A percentile compares a stretch with the other conserved stretches of the same genome.
These are phyloP conservation scores for Biancaea sappan DNA, from an alignment of 306 rosid genomes.

Conservation along the genomic window DNA sequence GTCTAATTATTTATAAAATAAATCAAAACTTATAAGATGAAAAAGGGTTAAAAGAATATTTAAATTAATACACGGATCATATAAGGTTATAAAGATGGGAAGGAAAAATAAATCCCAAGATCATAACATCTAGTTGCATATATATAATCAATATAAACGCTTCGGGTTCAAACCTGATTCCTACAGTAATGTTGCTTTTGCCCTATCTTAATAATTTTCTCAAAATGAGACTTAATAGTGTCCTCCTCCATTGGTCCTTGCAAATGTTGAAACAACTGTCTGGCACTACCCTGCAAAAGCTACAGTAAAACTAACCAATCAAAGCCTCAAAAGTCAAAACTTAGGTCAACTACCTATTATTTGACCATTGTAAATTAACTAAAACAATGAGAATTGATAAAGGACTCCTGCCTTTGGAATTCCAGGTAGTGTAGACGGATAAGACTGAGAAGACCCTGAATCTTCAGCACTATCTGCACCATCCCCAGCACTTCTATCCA, in stretches of 20 bases:
- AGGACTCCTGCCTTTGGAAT: slow-evolving; percentile 75
- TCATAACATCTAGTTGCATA: neutral
- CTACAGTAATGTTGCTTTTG: slow-evolving; percentile 58
- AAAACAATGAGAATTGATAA: neutral
- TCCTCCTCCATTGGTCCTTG: slow-evolving; percentile 90
- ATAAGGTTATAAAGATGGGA: neutral
- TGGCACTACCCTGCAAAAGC: slow-evolving; percentile 79
- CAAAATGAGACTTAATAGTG: slow-evolving; percentile 77
- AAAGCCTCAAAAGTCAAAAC: slow-evolving; percentile 20
- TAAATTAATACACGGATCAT: neutral
- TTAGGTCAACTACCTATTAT: slow-evolving; percentile 5
- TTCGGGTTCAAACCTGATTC: slow-evolving; percentile 64
- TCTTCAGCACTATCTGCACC: slow-evolving; percentile 94
- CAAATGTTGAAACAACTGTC: slow-evolving; percentile 84
- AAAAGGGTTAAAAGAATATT: neutral
- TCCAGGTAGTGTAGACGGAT: slow-evolving; percentile 80
- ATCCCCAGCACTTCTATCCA: slow-evolving; percentile 78
- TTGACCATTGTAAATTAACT: neutral
- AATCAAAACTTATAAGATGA: neutral
- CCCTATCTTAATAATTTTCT: slow-evolving; percentile 74
- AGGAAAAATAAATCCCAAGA: neutral
- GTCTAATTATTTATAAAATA: neutral
- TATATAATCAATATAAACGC: neutral
- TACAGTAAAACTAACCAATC: slow-evolving; percentile 29
- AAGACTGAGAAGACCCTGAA: slow-evolving; percentile 86